Conservation (phyloP, 176 grass and related monocot species). For the Thinopyrum elongatum region DNA sequence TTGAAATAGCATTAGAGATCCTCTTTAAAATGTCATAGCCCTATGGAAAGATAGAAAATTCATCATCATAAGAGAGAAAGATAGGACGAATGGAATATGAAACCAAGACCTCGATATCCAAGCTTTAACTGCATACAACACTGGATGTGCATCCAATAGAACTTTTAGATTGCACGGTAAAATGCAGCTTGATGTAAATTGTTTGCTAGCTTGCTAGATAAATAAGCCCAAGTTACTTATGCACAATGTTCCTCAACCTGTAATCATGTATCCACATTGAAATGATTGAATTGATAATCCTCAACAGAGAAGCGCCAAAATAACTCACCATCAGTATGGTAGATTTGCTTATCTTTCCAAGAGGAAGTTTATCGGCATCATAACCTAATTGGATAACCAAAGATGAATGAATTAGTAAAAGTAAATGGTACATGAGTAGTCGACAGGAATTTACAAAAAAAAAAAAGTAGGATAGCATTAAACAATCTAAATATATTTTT, state of each 20-base stretch:
- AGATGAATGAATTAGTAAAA: slow-evolving; percentile 31
- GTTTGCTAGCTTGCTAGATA: not conserved
- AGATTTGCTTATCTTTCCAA: slow-evolving; percentile 92
- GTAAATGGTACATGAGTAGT: slow-evolving; percentile 3
- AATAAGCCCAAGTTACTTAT: not conserved
- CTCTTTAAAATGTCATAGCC: too few relatives aligned
- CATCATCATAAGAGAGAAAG: slow-evolving; percentile 30
- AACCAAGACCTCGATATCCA: not conserved
- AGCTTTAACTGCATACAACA: not conserved
- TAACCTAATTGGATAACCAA: slow-evolving; percentile 52
- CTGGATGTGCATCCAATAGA: not conserved
- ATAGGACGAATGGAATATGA: not conserved
- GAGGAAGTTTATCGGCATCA: slow-evolving; percentile 89
- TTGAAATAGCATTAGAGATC: too few relatives aligned
- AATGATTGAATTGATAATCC: not conserved
- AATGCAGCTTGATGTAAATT: not conserved
- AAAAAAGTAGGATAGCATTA: not conserved
- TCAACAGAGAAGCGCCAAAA: too few relatives aligned
- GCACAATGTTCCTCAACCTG: not conserved
- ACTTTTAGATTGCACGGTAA: not conserved
- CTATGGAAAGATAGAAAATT: not conserved
- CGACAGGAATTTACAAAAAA: not conserved
- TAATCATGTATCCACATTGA: not conserved
- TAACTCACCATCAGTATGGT: slow-evolving; percentile 78
- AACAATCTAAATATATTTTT: not conserved